Evolutionary conservation across 345 rosid genomes (phyloP).

Genomic region (Murraya paniculata): DNA sequence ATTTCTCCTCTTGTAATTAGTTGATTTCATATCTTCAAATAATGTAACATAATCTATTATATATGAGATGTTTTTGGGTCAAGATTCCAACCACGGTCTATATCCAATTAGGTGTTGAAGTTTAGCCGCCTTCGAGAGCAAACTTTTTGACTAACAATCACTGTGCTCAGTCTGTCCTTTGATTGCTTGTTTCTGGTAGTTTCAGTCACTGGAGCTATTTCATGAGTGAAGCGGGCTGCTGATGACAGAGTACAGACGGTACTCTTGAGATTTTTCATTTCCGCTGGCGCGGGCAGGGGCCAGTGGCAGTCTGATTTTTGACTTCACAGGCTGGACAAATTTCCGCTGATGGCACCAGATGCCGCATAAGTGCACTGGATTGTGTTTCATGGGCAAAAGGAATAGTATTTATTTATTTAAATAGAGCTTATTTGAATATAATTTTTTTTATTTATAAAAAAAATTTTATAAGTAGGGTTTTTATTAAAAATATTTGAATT

Average conservation of each 20-base stretch:
- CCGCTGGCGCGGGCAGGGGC: background rate
- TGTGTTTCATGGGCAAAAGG: no score
- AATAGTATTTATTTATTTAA: no score
- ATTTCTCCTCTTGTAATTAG: no score
- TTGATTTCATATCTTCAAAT: background rate
- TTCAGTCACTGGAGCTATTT: background rate
- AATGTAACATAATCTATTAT: background rate
- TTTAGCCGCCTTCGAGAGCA: background rate
- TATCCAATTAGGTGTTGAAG: conserved; percentile 5
- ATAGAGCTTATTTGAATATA: no score
- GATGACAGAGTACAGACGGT: no score
- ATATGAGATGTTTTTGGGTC: background rate
- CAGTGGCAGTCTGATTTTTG: background rate
- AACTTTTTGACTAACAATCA: background rate
- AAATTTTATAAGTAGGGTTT: no score
- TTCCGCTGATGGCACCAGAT: background rate
- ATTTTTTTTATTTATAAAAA: no score
- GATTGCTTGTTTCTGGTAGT: background rate
- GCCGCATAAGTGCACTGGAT: background rate
- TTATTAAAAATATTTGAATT: no score
- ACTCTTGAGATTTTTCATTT: background rate
- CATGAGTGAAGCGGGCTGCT: no score
- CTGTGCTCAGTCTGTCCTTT: background rate
- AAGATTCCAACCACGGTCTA: conserved; percentile 10
- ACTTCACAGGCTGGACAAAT: background rate